Percentiles rank a stretch among this genome's conserved stretches.
Evolutionary conservation across 2,329 filamentous ascomycete genomes (phyloP).

Genomic region (Aureobasidium sp.): DNA sequence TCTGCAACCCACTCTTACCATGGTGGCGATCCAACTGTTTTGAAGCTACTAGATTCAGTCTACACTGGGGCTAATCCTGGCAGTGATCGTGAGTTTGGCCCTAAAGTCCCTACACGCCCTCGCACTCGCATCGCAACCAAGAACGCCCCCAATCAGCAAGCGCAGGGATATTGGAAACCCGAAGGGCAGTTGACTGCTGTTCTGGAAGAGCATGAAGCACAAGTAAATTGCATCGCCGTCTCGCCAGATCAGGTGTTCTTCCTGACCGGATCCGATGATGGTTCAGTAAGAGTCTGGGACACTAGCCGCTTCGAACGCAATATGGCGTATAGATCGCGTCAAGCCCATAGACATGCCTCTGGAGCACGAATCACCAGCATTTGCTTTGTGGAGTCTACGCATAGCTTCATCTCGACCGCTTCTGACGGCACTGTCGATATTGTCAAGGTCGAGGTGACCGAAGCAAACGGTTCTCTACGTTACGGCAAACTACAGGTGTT

Average conservation of each 20-base stretch:
- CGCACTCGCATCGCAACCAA: constrained; percentile 53
- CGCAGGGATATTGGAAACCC: constrained; percentile 67
- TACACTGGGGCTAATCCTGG: constrained; percentile 58
- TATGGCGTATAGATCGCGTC: constrained; percentile 74
- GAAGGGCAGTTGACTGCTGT: constrained; percentile 76
- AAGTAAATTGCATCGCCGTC: constrained; percentile 71
- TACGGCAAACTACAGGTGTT: constrained; percentile 72
- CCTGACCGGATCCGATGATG: constrained; percentile 85
- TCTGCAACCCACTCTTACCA: constrained; percentile 71
- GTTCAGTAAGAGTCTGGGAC: constrained; percentile 89
- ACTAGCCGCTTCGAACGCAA: constrained; percentile 82
- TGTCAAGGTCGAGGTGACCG: constrained; percentile 66
- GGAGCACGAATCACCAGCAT: constrained; percentile 69
- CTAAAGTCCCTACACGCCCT: constrained; percentile 34
- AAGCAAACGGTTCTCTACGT: constrained; percentile 43
- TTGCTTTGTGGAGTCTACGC: constrained; percentile 87
- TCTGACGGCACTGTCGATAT: constrained; percentile 86
- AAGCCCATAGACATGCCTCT: constrained; percentile 68
- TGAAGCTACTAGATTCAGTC: constrained; percentile 69
- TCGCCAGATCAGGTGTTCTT: constrained; percentile 93
- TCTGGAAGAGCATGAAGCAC: constrained; percentile 76
- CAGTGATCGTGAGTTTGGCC: constrained; percentile 62
- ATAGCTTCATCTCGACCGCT: constrained; percentile 85
- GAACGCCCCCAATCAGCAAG: constrained; percentile 33
- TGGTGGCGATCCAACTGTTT: constrained; percentile 59